Conservation (phyloP, 148 eudicot species). For the Pharnaceum exiguum region DNA sequence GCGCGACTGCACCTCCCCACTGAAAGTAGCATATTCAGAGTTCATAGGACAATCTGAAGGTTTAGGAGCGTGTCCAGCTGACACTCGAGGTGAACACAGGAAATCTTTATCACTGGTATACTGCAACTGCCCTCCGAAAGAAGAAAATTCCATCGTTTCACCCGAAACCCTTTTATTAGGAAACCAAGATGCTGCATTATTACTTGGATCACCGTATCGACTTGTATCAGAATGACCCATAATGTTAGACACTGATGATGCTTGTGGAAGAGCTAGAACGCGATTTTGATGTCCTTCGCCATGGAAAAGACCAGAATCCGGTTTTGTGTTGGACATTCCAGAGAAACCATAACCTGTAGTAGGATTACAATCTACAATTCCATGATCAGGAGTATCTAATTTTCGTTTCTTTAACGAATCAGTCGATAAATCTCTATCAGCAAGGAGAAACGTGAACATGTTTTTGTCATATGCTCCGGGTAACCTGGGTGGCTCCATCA, state of each 20-base stretch:
- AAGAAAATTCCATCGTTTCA: constrained; percentile 20
- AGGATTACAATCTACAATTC: constrained; percentile 14
- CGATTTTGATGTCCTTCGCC: constrained; percentile 21
- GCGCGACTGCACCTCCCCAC: too few species aligned
- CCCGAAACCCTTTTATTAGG: constrained; percentile 18
- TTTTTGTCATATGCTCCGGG: constrained; percentile 26
- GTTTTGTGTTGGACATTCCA: constrained; percentile 18
- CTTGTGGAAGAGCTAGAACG: constrained; percentile 15
- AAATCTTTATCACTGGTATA: constrained; percentile 19
- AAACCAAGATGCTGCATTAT: constrained; percentile 13
- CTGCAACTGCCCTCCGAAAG: constrained; percentile 27
- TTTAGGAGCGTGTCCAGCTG: constrained; percentile 6
- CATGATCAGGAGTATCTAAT: constrained; percentile 19
- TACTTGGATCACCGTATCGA: constrained; percentile 24
- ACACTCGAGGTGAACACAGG: constrained; percentile 9
- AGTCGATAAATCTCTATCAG: constrained; percentile 8
- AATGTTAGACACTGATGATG: constrained; percentile 9
- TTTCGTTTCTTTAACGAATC: constrained; percentile 42
- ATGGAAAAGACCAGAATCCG: constrained; percentile 3
- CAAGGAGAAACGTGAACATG: constrained; percentile 29
- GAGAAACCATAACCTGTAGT: constrained; percentile 11
- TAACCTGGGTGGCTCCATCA: constrained; percentile 28
- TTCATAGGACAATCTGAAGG: constrained; percentile 8
- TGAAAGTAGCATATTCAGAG: too few species aligned
- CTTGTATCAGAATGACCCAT: constrained; percentile 22